phyloP scores from a whole-genome alignment of 352 stramenopile genomes.

The Phytophthora europaea region DNA sequence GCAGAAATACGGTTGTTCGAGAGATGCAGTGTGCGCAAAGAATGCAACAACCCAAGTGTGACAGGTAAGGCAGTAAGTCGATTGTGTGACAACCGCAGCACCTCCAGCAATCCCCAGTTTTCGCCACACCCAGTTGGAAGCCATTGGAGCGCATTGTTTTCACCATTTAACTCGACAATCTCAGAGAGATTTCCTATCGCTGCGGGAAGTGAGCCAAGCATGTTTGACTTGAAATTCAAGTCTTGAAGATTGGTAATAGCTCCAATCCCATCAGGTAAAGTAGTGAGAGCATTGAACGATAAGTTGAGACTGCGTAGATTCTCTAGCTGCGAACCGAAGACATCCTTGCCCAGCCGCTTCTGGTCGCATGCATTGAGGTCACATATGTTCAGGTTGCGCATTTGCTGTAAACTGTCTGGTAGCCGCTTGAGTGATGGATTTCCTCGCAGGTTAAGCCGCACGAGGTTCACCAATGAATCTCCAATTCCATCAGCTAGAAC shows the following conservation, averaged over 20 bases:
- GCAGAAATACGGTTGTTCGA: slow-evolving; percentile 49
- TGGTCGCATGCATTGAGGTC: slow-evolving; percentile 60
- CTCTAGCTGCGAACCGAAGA: slow-evolving; percentile 47
- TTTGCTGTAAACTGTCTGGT: slow-evolving; percentile 53
- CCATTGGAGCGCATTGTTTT: slow-evolving; percentile 49
- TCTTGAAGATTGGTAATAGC: slow-evolving; percentile 51
- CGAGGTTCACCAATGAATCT: slow-evolving; percentile 43
- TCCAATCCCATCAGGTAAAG: slow-evolving; percentile 51
- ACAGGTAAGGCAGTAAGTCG: slow-evolving; percentile 46
- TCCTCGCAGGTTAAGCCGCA: slow-evolving; percentile 50
- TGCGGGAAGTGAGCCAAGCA: slow-evolving; percentile 38
- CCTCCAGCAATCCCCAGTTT: slow-evolving; percentile 40
- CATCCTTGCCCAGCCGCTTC: slow-evolving; percentile 59
- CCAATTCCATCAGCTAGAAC: slow-evolving; percentile 49
- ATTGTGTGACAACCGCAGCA: slow-evolving; percentile 59
- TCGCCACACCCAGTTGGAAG: slow-evolving; percentile 45
- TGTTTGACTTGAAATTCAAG: slow-evolving; percentile 56
- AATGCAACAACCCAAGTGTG: slow-evolving; percentile 52
- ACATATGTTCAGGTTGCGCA: slow-evolving; percentile 46
- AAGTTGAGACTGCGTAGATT: slow-evolving; percentile 52
- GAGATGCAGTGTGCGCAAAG: slow-evolving; percentile 46
- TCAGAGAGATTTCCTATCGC: slow-evolving; percentile 37
- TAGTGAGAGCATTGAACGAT: slow-evolving; percentile 55
- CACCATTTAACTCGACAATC: slow-evolving; percentile 49
- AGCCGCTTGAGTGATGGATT: slow-evolving; percentile 51